These are phyloP conservation scores for Pseudogymnoascus sp. DNA, from an alignment of 2,329 filamentous ascomycete species.

Conservation along the genomic window DNA sequence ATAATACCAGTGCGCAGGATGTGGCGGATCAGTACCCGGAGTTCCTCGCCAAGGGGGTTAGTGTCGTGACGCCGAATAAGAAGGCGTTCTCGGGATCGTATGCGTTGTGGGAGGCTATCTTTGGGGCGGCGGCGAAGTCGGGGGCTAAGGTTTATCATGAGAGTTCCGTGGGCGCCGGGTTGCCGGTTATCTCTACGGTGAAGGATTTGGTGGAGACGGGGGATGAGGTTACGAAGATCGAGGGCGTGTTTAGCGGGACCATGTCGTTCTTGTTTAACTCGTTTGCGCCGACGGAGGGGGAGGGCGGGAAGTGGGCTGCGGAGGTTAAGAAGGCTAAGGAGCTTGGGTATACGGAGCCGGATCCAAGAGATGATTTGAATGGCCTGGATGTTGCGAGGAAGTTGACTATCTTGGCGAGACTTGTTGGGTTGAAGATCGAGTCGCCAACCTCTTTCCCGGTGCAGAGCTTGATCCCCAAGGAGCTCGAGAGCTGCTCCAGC, in stretches of 20 bases:
- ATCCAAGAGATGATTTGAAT: conserved; percentile 80
- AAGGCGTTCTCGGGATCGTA: conserved; percentile 87
- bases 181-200: conserved; percentile 88
- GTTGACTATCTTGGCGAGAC: conserved; percentile 83
- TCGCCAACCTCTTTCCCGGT: conserved; percentile 87
- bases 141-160: conserved; percentile 90
- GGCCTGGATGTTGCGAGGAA: conserved; percentile 90
- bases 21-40: conserved; percentile 77
- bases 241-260: conserved; percentile 95
- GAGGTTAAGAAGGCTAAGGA: conserved; percentile 91
- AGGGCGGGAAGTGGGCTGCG: conserved; percentile 77
- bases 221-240: conserved; percentile 83
- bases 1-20: conserved; percentile 90
- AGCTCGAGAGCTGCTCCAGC: conserved; percentile 68
- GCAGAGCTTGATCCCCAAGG: conserved; percentile 83
- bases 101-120: conserved; percentile 81
- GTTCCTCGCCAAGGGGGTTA: conserved; percentile 75
- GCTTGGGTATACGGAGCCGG: conserved; percentile 85
- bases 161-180: conserved; percentile 84
- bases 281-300: conserved; percentile 74
- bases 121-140: conserved; percentile 59
- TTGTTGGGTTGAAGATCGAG: conserved; percentile 74
- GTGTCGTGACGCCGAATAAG: conserved; percentile 95
- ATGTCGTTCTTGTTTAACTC: conserved; percentile 98
- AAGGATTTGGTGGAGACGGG: conserved; percentile 93